These are phyloP conservation scores for Darksidea phi DNA, from an alignment of 495 filamentous ascomycete genomes.

Conservation along the genomic window DNA sequence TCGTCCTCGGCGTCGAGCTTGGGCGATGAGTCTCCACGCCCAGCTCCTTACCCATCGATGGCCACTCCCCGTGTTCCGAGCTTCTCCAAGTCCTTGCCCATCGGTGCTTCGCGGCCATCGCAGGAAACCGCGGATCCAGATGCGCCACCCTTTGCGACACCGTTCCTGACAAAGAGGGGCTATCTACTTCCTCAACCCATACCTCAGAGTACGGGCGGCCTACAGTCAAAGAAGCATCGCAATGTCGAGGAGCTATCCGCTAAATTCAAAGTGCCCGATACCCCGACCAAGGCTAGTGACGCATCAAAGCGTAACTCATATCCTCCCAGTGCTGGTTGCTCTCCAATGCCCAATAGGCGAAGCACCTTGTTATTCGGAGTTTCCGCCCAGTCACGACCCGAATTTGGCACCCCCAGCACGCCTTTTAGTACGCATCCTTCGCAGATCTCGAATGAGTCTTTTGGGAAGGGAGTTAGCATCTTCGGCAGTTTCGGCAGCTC, in stretches of 20 bases:
- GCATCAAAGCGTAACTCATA: constrained; percentile 75
- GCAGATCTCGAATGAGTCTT: constrained; percentile 54
- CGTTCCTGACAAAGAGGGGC: too few relatives aligned
- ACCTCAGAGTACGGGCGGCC: constrained; percentile 46
- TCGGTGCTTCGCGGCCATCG: constrained; percentile 51
- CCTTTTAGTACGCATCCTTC: constrained; percentile 57
- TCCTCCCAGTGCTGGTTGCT: constrained; percentile 49
- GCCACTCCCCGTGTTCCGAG: constrained; percentile 55
- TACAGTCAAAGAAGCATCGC: constrained; percentile 80
- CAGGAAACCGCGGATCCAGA: constrained; percentile 20
- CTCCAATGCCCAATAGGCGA: constrained; percentile 40
- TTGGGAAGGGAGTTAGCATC: constrained; percentile 66
- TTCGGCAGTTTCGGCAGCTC: constrained; percentile 60
- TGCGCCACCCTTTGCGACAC: too few relatives aligned
- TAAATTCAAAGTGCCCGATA: constrained; percentile 73
- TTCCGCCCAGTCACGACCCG: constrained; percentile 56
- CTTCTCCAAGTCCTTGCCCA: constrained; percentile 79
- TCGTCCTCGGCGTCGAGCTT: constrained; percentile 80
- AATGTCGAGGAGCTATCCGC: constrained; percentile 55
- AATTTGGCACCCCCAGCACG: constrained; percentile 63
- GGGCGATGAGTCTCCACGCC: constrained; percentile 67
- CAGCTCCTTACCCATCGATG: constrained; percentile 47
- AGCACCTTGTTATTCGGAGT: constrained; percentile 51
- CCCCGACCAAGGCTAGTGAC: constrained; percentile 50
- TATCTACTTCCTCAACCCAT: too few relatives aligned